Percentiles rank a stretch among this genome's conserved stretches.
Evolutionary conservation across 768 basidiomycete species (phyloP).

Genomic region (Antrodiella citrinella): DNA sequence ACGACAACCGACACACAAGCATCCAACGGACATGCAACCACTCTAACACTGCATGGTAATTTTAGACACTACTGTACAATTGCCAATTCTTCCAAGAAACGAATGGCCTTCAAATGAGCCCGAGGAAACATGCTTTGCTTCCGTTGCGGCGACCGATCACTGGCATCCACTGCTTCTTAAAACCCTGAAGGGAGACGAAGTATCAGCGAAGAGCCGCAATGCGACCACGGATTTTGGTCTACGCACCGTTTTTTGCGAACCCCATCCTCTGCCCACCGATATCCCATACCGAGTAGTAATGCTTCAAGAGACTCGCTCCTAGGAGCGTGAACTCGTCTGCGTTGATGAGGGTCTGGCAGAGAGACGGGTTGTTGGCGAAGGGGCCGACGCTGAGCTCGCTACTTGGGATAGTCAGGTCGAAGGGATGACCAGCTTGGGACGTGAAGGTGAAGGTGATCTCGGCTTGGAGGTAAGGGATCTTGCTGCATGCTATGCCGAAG

Average conservation of each 20-base stretch:
- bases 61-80: too few species aligned
- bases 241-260: constrained; percentile 34
- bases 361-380: constrained; percentile 36
- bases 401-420: constrained; percentile 50
- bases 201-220: too few species aligned
- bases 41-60: too few species aligned
- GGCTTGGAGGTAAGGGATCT: constrained; percentile 37
- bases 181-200: too few species aligned
- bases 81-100: too few species aligned
- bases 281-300: constrained; percentile 52
- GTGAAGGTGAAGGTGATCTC: constrained; percentile 44
- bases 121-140: too few species aligned
- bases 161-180: too few species aligned
- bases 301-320: constrained; percentile 47
- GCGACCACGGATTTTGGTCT: too few species aligned
- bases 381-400: constrained; percentile 48
- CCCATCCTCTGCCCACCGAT: constrained; percentile 40
- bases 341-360: constrained; percentile 50
- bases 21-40: too few species aligned
- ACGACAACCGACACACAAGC: too few species aligned
- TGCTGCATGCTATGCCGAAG: constrained; percentile 43
- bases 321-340: constrained; percentile 41
- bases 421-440: constrained; percentile 35
- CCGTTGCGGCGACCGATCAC: too few species aligned
- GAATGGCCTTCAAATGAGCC: too few species aligned